Conservation (phyloP, 352 stramenopile genomes). For the Pythium aphanidermatum region DNA sequence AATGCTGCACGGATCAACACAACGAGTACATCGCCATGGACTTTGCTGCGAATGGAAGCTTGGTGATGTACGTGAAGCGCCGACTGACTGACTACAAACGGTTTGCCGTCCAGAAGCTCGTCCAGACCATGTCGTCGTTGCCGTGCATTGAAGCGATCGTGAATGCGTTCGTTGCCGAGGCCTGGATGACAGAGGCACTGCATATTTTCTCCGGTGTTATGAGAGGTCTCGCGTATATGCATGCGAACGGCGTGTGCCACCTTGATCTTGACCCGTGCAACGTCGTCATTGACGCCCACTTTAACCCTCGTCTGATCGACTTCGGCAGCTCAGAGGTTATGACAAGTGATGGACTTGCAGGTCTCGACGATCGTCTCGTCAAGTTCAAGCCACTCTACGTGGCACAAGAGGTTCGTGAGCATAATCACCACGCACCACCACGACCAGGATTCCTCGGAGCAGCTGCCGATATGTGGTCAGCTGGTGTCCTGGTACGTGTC, state of each 20-base stretch:
- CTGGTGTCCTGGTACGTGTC: slow-evolving; percentile 58
- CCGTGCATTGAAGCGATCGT: slow-evolving; percentile 43
- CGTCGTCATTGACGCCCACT: slow-evolving; percentile 53
- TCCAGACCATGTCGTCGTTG: slow-evolving; percentile 44
- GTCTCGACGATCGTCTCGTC: slow-evolving; percentile 43
- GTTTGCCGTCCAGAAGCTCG: slow-evolving; percentile 48
- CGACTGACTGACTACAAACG: slow-evolving; percentile 64
- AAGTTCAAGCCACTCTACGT: slow-evolving; percentile 82
- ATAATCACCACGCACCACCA: slow-evolving; percentile 51
- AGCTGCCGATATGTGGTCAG: slow-evolving; percentile 74
- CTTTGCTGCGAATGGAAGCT: slow-evolving; percentile 55
- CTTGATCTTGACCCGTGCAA: slow-evolving; percentile 79
- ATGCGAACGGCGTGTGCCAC: slow-evolving; percentile 71
- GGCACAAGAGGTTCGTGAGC: slow-evolving; percentile 52
- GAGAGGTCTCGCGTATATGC: slow-evolving; percentile 69
- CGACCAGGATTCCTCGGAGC: slow-evolving; percentile 61
- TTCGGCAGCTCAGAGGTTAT: slow-evolving; percentile 81
- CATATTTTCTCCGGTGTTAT: slow-evolving; percentile 63
- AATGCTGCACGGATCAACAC: slow-evolving; percentile 47
- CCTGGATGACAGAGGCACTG: slow-evolving; percentile 65
- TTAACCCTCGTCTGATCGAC: slow-evolving; percentile 62
- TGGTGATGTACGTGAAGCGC: slow-evolving; percentile 62
- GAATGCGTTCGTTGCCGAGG: slow-evolving; percentile 52
- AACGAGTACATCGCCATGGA: slow-evolving; percentile 85
- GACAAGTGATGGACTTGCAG: slow-evolving; percentile 52